Percentiles rank a stretch among this genome's conserved stretches.
Conservation (phyloP, 169 alveolate genomes). For the Plasmodium inui region DNA sequence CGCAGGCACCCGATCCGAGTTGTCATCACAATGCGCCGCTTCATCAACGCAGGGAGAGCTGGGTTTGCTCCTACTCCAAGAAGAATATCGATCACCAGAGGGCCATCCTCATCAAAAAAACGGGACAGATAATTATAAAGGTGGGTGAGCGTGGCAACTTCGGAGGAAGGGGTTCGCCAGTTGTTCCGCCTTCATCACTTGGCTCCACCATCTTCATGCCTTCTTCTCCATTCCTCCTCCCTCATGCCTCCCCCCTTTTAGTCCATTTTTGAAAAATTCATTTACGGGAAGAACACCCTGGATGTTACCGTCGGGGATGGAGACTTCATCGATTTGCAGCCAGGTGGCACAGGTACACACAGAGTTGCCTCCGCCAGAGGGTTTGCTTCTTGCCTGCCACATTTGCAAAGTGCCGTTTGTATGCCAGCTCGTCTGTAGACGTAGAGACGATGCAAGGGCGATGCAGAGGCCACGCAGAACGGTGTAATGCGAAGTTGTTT, state of each 20-base stretch:
- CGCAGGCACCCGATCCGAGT: not conserved
- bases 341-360: slow-evolving; percentile 66
- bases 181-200: not conserved
- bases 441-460: not conserved
- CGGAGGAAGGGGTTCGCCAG: not conserved
- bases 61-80: slow-evolving; percentile 86
- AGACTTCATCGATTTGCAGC: slow-evolving; percentile 50
- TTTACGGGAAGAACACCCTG: slow-evolving; percentile 30
- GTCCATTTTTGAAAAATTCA: slow-evolving; percentile 67
- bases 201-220: not conserved
- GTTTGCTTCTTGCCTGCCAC: not conserved
- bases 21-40: not conserved
- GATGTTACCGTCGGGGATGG: slow-evolving; percentile 35
- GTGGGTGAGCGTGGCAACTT: slow-evolving; percentile 1
- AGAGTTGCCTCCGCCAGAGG: not conserved
- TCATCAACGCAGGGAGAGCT: slow-evolving; percentile 28
- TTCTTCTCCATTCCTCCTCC: not conserved
- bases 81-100: slow-evolving; percentile 82
- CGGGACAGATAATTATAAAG: slow-evolving; percentile 81
- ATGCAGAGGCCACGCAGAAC: not conserved
- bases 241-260: not conserved
- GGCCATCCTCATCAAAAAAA: slow-evolving; percentile 78
- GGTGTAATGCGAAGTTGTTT: not conserved
- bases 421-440: not conserved
- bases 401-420: not conserved